Evolutionary conservation across 192 early-diverging fungal genomes (phyloP).

Genomic region (Rhizophagus prolifer): DNA sequence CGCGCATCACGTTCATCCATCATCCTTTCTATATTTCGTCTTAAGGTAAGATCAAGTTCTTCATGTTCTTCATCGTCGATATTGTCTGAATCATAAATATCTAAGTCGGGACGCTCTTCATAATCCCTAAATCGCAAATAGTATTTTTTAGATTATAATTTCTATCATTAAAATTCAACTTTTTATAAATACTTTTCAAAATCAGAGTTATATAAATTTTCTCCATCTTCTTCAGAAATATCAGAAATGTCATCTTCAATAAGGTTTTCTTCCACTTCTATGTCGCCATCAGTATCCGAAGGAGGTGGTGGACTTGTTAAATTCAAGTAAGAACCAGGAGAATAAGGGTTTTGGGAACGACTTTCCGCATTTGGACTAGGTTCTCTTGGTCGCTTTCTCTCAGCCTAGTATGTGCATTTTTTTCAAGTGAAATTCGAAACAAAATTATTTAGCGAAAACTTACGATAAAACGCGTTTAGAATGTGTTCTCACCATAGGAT

Average conservation of each 20-base stretch:
- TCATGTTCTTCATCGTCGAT: conserved; percentile 84
- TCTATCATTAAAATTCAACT: neutral
- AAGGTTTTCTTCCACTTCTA: conserved; percentile 51
- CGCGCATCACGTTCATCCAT: conserved; percentile 77
- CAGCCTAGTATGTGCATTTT: conserved; percentile 26
- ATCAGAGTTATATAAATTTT: conserved; percentile 86
- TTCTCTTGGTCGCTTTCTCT: conserved; percentile 60
- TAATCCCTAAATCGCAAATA: conserved; percentile 71
- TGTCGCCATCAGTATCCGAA: conserved; percentile 52
- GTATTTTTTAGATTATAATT: neutral
- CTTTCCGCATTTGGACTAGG: conserved; percentile 26
- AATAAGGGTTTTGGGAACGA: conserved; percentile 28
- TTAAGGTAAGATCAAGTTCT: conserved; percentile 65
- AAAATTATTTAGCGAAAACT: too few relatives aligned
- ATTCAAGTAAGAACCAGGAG: conserved; percentile 38
- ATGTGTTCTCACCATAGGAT: too few relatives aligned
- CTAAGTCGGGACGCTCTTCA: conserved; percentile 62
- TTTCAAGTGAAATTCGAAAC: too few relatives aligned
- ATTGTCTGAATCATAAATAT: conserved; percentile 78
- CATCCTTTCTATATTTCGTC: conserved; percentile 74
- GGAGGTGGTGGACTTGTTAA: conserved; percentile 47
- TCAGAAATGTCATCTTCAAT: conserved; percentile 49
- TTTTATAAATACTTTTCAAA: conserved; percentile 67
- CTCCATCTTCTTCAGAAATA: conserved; percentile 69
- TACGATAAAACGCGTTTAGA: too few relatives aligned